phyloP scores from a whole-genome alignment of 225 moss, liverwort and hornwort species.

The Rhytidiadelphus loreus region DNA sequence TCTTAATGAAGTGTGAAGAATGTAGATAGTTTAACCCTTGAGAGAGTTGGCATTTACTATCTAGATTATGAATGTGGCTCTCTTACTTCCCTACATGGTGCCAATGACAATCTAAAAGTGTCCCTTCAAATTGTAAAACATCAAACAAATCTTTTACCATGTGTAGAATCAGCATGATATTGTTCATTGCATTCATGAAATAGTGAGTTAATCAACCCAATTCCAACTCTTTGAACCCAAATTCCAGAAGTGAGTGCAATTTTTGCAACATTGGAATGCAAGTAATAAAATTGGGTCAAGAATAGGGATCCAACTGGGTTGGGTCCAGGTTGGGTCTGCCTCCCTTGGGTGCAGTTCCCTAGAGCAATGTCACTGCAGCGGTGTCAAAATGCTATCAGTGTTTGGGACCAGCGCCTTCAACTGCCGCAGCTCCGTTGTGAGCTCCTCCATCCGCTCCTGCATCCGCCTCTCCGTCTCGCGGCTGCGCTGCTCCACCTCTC shows the following conservation, averaged over 20 bases:
- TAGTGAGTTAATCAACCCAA: neutral
- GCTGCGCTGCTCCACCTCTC: neutral
- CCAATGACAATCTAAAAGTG: neutral
- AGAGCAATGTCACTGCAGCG: neutral
- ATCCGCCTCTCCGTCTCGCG: slow-evolving; percentile 6
- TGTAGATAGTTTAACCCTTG: neutral
- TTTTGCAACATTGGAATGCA: neutral
- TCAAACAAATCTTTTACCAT: neutral
- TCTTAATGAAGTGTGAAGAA: neutral
- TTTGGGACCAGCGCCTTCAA: neutral
- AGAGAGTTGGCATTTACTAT: neutral
- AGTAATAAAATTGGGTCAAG: neutral
- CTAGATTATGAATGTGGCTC: neutral
- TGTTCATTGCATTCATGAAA: neutral
- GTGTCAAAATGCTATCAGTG: neutral
- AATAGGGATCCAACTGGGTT: neutral
- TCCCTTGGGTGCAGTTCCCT: too few species aligned
- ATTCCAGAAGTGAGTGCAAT: neutral
- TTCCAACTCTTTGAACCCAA: neutral
- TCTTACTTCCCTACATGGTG: neutral
- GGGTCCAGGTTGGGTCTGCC: neutral
- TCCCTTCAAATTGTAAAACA: neutral
- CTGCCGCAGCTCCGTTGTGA: neutral
- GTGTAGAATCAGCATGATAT: neutral
- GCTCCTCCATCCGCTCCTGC: slow-evolving; percentile 3